Evolutionary conservation across 139 green algal genomes (phyloP).

Genomic region (Tetraselmis chui): DNA sequence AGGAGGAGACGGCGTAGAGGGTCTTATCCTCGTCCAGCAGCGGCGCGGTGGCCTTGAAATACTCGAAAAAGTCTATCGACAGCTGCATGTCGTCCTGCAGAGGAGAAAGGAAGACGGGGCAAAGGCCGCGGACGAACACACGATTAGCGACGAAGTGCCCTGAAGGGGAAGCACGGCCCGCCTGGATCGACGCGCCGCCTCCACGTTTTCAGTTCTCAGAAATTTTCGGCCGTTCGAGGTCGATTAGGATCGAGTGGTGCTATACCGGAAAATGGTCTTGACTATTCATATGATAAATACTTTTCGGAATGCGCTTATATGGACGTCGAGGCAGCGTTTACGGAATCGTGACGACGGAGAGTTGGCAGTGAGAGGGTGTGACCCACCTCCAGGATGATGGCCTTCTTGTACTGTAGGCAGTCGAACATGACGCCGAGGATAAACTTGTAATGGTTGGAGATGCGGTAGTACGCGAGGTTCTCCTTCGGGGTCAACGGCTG

Average conservation of each 20-base stretch:
- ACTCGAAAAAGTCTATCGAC: conserved; percentile 49
- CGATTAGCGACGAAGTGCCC: too few species aligned
- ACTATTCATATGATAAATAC: too few species aligned
- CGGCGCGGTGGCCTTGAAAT: conserved; percentile 29
- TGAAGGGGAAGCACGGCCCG: too few species aligned
- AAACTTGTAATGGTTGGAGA: conserved; percentile 51
- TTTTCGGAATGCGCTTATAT: too few species aligned
- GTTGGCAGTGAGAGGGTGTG: background rate
- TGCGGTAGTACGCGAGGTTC: conserved; percentile 41
- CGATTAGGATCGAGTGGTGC: too few species aligned
- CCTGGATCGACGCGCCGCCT: too few species aligned
- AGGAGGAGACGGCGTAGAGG: conserved; percentile 36
- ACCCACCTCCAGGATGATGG: conserved; percentile 45
- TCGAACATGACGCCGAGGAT: conserved; percentile 39
- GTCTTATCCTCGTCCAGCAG: conserved; percentile 34
- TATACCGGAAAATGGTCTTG: too few species aligned
- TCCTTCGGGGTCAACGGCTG: conserved; percentile 15
- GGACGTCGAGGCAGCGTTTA: too few species aligned
- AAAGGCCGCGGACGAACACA: background rate
- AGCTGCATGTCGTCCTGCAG: conserved; percentile 53
- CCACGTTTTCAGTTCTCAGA: too few species aligned
- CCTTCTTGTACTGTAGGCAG: conserved; percentile 32
- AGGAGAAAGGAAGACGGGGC: background rate
- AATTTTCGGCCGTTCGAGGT: too few species aligned
- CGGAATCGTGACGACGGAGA: too few species aligned